phyloP scores from a whole-genome alignment of 768 basidiomycete genomes.

The Suillus clintonianus region DNA sequence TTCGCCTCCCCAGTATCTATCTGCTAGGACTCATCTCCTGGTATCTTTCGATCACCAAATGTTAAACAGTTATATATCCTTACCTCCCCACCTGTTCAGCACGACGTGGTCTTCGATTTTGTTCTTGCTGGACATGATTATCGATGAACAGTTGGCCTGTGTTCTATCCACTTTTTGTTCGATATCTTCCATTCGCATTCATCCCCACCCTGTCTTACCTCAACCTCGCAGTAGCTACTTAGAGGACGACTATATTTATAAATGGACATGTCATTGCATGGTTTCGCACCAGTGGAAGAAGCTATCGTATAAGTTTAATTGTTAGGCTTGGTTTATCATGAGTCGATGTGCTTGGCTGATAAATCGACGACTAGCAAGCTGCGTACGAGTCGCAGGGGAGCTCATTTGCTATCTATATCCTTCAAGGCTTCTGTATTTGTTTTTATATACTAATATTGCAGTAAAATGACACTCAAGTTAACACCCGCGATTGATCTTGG shows the following conservation, averaged over 20 bases:
- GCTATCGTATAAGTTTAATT: background rate
- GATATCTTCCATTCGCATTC: background rate
- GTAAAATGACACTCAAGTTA: background rate
- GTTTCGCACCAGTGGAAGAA: background rate
- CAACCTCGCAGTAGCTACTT: too few species aligned
- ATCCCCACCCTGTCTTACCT: background rate
- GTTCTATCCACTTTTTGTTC: background rate
- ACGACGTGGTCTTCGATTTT: background rate
- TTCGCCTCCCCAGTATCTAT: conserved; percentile 2
- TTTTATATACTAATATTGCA: too few species aligned
- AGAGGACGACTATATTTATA: background rate
- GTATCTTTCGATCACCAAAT: conserved; percentile 7
- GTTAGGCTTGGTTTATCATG: background rate
- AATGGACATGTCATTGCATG: background rate
- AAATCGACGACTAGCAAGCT: too few species aligned
- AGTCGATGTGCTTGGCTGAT: background rate
- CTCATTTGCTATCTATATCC: background rate
- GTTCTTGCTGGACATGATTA: background rate
- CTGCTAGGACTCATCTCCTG: background rate
- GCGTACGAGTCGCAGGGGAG: background rate
- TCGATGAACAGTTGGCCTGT: background rate
- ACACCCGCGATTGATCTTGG: background rate
- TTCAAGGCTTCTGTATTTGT: background rate
- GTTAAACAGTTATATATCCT: too few species aligned
- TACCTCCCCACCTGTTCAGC: background rate